These are phyloP conservation scores for Yarrowia sp. DNA, from an alignment of 805 yeast species.

Conservation along the genomic window DNA sequence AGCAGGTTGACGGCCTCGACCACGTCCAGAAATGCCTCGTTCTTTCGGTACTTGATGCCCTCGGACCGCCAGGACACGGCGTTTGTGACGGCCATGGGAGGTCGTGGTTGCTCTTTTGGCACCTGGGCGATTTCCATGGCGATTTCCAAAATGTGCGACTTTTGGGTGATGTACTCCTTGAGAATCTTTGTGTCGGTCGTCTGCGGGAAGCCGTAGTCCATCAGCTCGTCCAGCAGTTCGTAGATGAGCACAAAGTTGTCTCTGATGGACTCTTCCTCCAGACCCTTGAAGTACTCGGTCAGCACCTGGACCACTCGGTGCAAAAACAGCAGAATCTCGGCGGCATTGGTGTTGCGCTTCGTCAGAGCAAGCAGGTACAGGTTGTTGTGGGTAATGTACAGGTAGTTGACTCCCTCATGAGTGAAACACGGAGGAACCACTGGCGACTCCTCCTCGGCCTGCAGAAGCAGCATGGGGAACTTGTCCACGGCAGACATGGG, in stretches of 20 bases:
- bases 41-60: constrained; percentile 84
- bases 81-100: constrained; percentile 77
- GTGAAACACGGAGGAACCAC: constrained; percentile 57
- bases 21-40: constrained; percentile 89
- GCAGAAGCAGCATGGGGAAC: constrained; percentile 63
- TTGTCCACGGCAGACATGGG: constrained; percentile 64
- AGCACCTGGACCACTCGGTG: constrained; percentile 56
- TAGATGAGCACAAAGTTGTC: constrained; percentile 79
- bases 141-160: constrained; percentile 54
- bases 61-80: constrained; percentile 91
- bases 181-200: constrained; percentile 79
- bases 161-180: constrained; percentile 76
- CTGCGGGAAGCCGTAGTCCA: constrained; percentile 89
- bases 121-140: constrained; percentile 38
- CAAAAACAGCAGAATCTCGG: constrained; percentile 65
- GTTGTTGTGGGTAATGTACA: constrained; percentile 62
- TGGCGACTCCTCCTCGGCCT: constrained; percentile 52
- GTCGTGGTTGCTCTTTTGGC: constrained; percentile 50
- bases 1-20: constrained; percentile 75
- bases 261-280: constrained; percentile 65
- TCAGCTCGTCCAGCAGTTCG: constrained; percentile 86
- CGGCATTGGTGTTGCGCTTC: constrained; percentile 55
- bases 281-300: constrained; percentile 55
- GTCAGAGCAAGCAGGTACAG: constrained; percentile 50
- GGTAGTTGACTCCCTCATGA: constrained; percentile 60